Evolutionary conservation across 805 yeast genomes (phyloP), one percentile per base, ranked within the genome.

Genomic region (Cyberlindnera americana): DNA sequence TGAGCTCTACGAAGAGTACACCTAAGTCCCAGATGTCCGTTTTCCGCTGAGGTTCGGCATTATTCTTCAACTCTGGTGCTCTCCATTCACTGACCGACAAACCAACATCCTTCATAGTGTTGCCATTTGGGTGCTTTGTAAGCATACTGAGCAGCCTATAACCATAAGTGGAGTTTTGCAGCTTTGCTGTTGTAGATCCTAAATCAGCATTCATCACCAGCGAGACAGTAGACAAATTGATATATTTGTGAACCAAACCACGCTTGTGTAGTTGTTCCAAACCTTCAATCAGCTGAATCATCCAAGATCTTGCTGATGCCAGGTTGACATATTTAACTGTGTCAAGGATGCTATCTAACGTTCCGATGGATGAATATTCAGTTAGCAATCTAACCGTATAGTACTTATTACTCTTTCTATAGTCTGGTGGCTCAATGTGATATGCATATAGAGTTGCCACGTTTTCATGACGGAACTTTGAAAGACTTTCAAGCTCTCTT

Each of bases 21-120:
- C 97, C 99, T 28, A 89, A 63, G 54, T 85, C 85, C 98, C 98
- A 93, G 9, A 93, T 83, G 65, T 93, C 99, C 0, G 96, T 81
- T 59, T 88, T 85, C 26, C 89, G 67, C 41, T 82, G 82, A 12
- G 84, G 81, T 41, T 71, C 75, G 25, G 61, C 53, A 35, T 57
- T 63, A 13, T 54, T 57, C 10, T 49, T 33, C 7, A 81, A 48
- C 57, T 90, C 97, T 0, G 98, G 97, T 0, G 97, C 95, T 11
- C 60, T 64, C 96, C 97, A 90, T 0, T 54, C 48, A 9, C 50
- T 53, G 10, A 24, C 34, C 2, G 54, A 48, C 3, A 54, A 27
- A 3, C 54, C 56, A 3, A 57, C 23, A 35, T 56, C 41, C 37
- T 29, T 37, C 8, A 48, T 37, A 1, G 52, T 49, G 11, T 52